Conservation (phyloP, 495 filamentous ascomycete genomes). For the Aspergillus coremiiformis region DNA sequence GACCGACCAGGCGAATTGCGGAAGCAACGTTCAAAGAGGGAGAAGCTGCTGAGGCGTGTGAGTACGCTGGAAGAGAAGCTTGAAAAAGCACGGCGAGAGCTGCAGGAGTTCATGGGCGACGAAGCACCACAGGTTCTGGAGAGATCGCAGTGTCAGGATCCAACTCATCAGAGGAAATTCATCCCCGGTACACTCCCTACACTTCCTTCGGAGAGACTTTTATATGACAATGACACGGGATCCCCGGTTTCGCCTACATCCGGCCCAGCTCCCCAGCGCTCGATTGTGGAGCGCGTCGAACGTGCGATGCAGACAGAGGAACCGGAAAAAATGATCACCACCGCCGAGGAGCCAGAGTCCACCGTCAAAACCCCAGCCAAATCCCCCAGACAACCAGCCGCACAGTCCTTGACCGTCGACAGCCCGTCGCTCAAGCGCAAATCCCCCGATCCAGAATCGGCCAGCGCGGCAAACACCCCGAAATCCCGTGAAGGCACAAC, state of each 20-base stretch:
- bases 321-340: slow-evolving; percentile 11
- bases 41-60: slow-evolving; percentile 58
- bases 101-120: slow-evolving; percentile 42
- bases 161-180: slow-evolving; percentile 42
- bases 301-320: slow-evolving; percentile 1
- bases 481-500: slow-evolving; percentile 13
- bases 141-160: slow-evolving; percentile 20
- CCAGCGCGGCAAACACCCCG: slow-evolving; percentile 10
- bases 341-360: not conserved
- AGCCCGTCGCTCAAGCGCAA: slow-evolving; percentile 39
- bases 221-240: slow-evolving; percentile 26
- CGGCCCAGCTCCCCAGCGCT: slow-evolving; percentile 14
- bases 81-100: slow-evolving; percentile 48
- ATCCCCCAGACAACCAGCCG: slow-evolving; percentile 16
- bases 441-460: slow-evolving; percentile 31
- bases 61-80: slow-evolving; percentile 61
- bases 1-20: slow-evolving; percentile 29
- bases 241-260: not conserved
- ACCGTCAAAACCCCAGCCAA: not conserved
- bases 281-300: slow-evolving; percentile 6
- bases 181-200: slow-evolving; percentile 50
- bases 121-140: slow-evolving; percentile 24
- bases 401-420: slow-evolving; percentile 25
- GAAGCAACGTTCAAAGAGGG: slow-evolving; percentile 50
- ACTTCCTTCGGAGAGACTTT: slow-evolving; percentile 52